Percentiles rank a stretch among this genome's conserved stretches.
phyloP scores from a whole-genome alignment of 495 filamentous ascomycete genomes.

The Aspergillus coremiiformis region DNA sequence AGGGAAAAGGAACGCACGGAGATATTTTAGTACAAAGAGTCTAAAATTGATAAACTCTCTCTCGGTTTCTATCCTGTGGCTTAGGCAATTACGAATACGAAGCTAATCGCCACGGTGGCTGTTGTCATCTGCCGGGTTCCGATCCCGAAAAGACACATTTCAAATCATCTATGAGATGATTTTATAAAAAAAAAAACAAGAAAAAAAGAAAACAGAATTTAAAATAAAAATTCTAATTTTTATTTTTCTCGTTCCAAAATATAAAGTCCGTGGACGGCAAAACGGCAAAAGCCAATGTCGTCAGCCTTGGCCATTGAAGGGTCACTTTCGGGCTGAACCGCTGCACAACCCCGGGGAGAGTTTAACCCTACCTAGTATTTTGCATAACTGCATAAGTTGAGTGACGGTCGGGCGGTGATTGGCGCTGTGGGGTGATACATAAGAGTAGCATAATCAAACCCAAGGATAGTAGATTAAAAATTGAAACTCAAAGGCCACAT shows the following conservation, averaged over 20 bases:
- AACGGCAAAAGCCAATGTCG: slow-evolving; percentile 11
- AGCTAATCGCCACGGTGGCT: slow-evolving; percentile 18
- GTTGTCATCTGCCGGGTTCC: slow-evolving; percentile 9
- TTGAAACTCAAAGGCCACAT: slow-evolving; percentile 3
- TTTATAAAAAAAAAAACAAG: background rate
- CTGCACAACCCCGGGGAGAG: slow-evolving; percentile 12
- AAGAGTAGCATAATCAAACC: background rate
- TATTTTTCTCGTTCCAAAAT: background rate
- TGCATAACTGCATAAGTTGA: background rate
- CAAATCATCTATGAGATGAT: background rate
- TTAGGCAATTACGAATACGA: slow-evolving; percentile 11
- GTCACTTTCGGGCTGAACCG: slow-evolving; percentile 17
- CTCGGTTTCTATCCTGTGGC: slow-evolving; percentile 5
- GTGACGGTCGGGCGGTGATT: background rate
- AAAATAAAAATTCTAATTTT: no score
- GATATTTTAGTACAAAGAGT: background rate
- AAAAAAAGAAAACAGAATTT: no score
- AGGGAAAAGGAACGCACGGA: no score
- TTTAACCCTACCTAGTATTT: slow-evolving; percentile 12
- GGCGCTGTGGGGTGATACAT: background rate
- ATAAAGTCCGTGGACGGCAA: slow-evolving; percentile 1
- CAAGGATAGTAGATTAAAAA: slow-evolving; percentile 1
- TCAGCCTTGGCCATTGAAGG: slow-evolving; percentile 11
- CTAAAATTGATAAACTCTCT: background rate
- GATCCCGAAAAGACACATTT: background rate